Conservation (phyloP, 75 land plant species). For the Sequoia sempervirens region DNA sequence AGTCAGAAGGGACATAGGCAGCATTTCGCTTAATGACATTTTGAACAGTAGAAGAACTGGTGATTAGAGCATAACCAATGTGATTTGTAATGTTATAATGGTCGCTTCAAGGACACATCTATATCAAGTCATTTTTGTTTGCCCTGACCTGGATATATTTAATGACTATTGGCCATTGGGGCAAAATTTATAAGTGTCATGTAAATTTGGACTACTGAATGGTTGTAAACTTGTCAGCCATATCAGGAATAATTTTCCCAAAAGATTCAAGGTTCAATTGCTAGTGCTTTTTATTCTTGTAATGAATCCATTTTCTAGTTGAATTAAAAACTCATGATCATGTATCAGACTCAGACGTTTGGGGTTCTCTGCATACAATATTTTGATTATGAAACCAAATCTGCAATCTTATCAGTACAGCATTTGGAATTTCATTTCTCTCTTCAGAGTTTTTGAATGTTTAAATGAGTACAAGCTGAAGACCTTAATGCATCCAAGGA, state of each 20-base stretch:
- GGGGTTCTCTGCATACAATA: neutral
- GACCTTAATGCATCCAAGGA: constrained; percentile 1
- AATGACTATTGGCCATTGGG: neutral
- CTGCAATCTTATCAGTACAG: neutral
- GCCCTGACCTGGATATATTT: neutral
- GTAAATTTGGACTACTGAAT: neutral
- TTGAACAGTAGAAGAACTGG: constrained; percentile 39
- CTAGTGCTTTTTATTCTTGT: neutral
- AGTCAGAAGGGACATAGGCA: constrained; percentile 77
- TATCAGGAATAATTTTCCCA: neutral
- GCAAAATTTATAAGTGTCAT: neutral
- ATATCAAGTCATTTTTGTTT: neutral
- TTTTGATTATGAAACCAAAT: neutral
- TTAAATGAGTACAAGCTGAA: constrained; percentile 5
- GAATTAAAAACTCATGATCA: constrained; percentile 3
- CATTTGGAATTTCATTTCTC: neutral
- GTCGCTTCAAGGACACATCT: neutral
- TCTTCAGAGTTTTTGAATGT: constrained; percentile 1
- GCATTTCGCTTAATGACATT: constrained; percentile 73
- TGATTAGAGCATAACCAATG: constrained; percentile 6
- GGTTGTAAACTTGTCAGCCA: neutral
- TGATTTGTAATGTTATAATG: constrained; percentile 8
- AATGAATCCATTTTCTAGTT: neutral
- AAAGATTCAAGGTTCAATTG: neutral
- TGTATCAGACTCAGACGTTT: neutral